Evolutionary conservation across 768 basidiomycete species (phyloP).

Genomic region (Pulveroboletus sp.): DNA sequence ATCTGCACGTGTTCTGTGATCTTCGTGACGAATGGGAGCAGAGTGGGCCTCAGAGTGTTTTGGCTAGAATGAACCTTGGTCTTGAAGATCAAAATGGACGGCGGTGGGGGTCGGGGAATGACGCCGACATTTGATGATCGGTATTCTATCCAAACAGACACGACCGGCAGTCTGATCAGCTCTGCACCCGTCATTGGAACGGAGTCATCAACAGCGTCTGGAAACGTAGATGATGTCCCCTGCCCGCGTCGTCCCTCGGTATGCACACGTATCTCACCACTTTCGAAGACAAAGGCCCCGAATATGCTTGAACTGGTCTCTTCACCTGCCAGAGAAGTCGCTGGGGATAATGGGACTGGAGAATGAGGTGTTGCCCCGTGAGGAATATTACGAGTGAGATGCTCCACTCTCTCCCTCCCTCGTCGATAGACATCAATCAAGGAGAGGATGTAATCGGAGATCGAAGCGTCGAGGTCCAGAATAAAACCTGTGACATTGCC

Average conservation of each 20-base stretch:
- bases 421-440: conserved; percentile 79
- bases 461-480: conserved; percentile 76
- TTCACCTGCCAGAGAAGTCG: conserved; percentile 14
- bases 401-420: conserved; percentile 74
- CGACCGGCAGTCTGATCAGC: conserved; percentile 65
- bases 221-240: conserved; percentile 31
- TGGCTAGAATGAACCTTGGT: conserved; percentile 85
- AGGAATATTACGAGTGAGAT: conserved; percentile 54
- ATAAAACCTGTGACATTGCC: conserved; percentile 82
- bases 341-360: conserved; percentile 2
- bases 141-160: conserved; percentile 84
- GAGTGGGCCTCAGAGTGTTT: conserved; percentile 75
- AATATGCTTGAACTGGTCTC: conserved; percentile 56
- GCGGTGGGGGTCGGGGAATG: conserved; percentile 38
- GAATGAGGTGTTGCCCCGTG: conserved; percentile 24
- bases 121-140: conserved; percentile 45
- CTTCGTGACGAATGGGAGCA: conserved; percentile 83
- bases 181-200: conserved; percentile 49
- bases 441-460: conserved; percentile 76
- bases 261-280: conserved; percentile 78
- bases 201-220: conserved; percentile 51
- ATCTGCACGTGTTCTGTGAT: conserved; percentile 65
- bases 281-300: conserved; percentile 70
- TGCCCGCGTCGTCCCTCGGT: conserved; percentile 44
- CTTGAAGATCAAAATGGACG: conserved; percentile 74